phyloP scores from a whole-genome alignment of 768 basidiomycete genomes.

The Pulveroboletus ravenelii region DNA sequence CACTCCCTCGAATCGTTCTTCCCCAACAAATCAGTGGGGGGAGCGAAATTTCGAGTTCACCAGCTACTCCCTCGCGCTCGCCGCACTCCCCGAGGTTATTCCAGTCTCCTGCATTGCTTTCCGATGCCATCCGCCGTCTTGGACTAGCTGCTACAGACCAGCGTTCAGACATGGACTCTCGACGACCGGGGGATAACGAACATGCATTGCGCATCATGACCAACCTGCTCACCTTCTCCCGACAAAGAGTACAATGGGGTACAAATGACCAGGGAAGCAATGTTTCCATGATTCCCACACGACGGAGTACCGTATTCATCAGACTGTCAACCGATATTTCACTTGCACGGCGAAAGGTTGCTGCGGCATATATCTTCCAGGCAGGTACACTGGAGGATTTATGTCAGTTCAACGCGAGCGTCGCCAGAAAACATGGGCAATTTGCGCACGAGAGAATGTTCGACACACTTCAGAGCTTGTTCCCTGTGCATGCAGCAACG shows the following conservation, averaged over 20 bases:
- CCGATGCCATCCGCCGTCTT: slow-evolving; percentile 69
- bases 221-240: slow-evolving; percentile 61
- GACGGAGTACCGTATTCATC: slow-evolving; percentile 58
- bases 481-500: slow-evolving; percentile 29
- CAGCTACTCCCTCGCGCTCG: slow-evolving; percentile 28
- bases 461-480: slow-evolving; percentile 47
- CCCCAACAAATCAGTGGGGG: slow-evolving; percentile 37
- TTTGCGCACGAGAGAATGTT: slow-evolving; percentile 71
- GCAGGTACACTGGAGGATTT: slow-evolving; percentile 39
- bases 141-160: slow-evolving; percentile 59
- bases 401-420: slow-evolving; percentile 55
- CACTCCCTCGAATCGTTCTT: slow-evolving; percentile 67
- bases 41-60: slow-evolving; percentile 44
- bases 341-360: slow-evolving; percentile 50
- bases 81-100: slow-evolving; percentile 32
- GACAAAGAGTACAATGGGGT: slow-evolving; percentile 36
- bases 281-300: slow-evolving; percentile 29
- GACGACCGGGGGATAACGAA: slow-evolving; percentile 46
- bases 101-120: slow-evolving; percentile 65
- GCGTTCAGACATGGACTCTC: slow-evolving; percentile 36
- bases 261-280: slow-evolving; percentile 15
- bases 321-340: slow-evolving; percentile 46
- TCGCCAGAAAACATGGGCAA: slow-evolving; percentile 56
- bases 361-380: slow-evolving; percentile 56
- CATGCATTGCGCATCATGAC: slow-evolving; percentile 75